Percentiles rank a stretch among this genome's conserved stretches.
Evolutionary conservation across 192 early-diverging fungal genomes (phyloP).

Genomic region (Gigaspora rosea): DNA sequence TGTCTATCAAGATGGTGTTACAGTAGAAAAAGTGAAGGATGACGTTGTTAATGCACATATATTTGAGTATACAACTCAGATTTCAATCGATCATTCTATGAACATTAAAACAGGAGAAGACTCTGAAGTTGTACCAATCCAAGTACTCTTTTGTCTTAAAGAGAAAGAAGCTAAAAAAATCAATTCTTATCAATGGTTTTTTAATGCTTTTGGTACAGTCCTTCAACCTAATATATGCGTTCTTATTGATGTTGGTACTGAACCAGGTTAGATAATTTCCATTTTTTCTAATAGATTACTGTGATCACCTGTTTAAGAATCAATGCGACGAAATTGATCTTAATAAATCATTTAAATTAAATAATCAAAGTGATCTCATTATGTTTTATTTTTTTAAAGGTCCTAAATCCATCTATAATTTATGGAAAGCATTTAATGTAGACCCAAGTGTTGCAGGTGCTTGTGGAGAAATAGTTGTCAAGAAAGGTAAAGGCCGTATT

Average conservation of each 20-base stretch:
- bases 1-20: constrained; percentile 79
- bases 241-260: constrained; percentile 66
- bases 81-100: constrained; percentile 73
- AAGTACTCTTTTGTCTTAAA: constrained; percentile 86
- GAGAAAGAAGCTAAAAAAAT: constrained; percentile 94
- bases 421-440: constrained; percentile 68
- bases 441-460: constrained; percentile 62
- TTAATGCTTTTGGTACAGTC: constrained; percentile 63
- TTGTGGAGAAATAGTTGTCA: constrained; percentile 66
- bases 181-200: constrained; percentile 78
- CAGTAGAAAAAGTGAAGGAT: constrained; percentile 64
- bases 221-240: constrained; percentile 63
- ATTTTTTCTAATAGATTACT: too few species aligned
- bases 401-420: constrained; percentile 62
- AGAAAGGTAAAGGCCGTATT: constrained; percentile 67
- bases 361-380: too few species aligned
- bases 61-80: constrained; percentile 78
- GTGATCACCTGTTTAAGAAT: too few species aligned
- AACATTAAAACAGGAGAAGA: constrained; percentile 59
- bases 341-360: too few species aligned
- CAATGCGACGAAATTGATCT: too few species aligned
- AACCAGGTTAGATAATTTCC: constrained; percentile 40
- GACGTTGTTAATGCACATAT: constrained; percentile 69
- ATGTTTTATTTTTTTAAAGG: too few species aligned
- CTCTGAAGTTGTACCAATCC: constrained; percentile 70